Conservation (phyloP, 2,329 filamentous ascomycete genomes). For the Juglanconis oblonga region DNA sequence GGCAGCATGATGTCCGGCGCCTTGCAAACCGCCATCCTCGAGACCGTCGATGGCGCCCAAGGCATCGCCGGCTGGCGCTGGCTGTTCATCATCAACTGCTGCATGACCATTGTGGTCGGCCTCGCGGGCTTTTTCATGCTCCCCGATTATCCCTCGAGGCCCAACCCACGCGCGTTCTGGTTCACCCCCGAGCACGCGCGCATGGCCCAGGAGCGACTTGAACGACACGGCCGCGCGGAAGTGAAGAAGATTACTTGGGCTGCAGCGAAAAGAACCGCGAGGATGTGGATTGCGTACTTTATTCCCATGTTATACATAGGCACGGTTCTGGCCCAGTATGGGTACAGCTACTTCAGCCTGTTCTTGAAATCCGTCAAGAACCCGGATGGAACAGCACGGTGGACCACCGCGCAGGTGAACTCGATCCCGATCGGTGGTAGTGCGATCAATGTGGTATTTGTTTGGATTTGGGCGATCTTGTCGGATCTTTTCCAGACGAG, state of each 20-base stretch:
- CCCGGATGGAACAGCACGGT: constrained; percentile 38
- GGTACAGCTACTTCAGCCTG: constrained; percentile 43
- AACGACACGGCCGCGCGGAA: constrained; percentile 41
- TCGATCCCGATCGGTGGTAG: constrained; percentile 46
- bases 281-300: constrained; percentile 43
- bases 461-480: constrained; percentile 52
- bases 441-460: constrained; percentile 47
- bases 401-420: constrained; percentile 43
- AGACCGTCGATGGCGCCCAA: constrained; percentile 44
- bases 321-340: constrained; percentile 43
- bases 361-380: constrained; percentile 39
- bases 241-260: constrained; percentile 43
- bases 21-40: constrained; percentile 50
- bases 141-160: constrained; percentile 39
- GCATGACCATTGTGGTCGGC: constrained; percentile 52
- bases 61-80: constrained; percentile 50
- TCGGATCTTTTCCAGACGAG: constrained; percentile 48
- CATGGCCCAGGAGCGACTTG: constrained; percentile 41
- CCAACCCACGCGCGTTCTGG: constrained; percentile 42
- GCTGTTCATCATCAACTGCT: constrained; percentile 55
- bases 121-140: constrained; percentile 47
- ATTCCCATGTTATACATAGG: constrained; percentile 42
- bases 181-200: constrained; percentile 39
- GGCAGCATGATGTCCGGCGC: constrained; percentile 53
- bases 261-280: constrained; percentile 40